Percentiles rank a stretch among this genome's conserved stretches.
Conservation (phyloP, 2,329 filamentous ascomycete species). For the Colletotrichum echinochloae region DNA sequence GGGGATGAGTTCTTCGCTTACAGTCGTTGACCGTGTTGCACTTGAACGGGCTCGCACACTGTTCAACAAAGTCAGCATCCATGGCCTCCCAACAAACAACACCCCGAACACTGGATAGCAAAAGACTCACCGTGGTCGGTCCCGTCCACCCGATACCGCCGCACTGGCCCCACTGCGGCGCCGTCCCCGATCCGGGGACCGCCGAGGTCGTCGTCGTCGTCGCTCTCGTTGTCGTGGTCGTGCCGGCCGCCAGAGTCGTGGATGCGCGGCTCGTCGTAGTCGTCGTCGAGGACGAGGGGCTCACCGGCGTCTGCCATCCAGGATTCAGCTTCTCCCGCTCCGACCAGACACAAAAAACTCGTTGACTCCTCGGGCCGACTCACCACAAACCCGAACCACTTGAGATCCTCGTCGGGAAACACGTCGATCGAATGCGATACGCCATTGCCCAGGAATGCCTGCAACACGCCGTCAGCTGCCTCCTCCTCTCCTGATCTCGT, state of each 20-base stretch:
- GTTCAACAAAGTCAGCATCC: slow-evolving; percentile 5
- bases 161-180: slow-evolving; percentile 38
- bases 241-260: slow-evolving; percentile 26
- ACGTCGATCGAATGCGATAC: slow-evolving; percentile 39
- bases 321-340: not conserved
- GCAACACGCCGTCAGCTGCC: not conserved
- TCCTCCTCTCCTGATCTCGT: not conserved
- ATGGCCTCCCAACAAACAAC: not conserved
- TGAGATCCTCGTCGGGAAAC: slow-evolving; percentile 39
- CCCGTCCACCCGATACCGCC: slow-evolving; percentile 34
- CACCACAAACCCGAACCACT: slow-evolving; percentile 40
- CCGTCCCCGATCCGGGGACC: slow-evolving; percentile 21
- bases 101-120: too few relatives aligned
- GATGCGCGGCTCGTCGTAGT: slow-evolving; percentile 19
- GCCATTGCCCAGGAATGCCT: slow-evolving; percentile 37
- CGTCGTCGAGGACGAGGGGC: slow-evolving; percentile 2
- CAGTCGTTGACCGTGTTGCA: slow-evolving; percentile 34
- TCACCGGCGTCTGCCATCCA: slow-evolving; percentile 29
- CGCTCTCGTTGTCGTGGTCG: not conserved
- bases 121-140: slow-evolving; percentile 25
- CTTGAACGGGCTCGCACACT: slow-evolving; percentile 30
- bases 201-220: slow-evolving; percentile 18
- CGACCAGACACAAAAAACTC: too few relatives aligned
- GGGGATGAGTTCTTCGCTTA: not conserved
- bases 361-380: too few relatives aligned